Percentiles rank a stretch among this genome's conserved stretches.
Evolutionary conservation across 1,284 basidiomycete genomes (phyloP).

Genomic region (Tylopilus orsonianus): DNA sequence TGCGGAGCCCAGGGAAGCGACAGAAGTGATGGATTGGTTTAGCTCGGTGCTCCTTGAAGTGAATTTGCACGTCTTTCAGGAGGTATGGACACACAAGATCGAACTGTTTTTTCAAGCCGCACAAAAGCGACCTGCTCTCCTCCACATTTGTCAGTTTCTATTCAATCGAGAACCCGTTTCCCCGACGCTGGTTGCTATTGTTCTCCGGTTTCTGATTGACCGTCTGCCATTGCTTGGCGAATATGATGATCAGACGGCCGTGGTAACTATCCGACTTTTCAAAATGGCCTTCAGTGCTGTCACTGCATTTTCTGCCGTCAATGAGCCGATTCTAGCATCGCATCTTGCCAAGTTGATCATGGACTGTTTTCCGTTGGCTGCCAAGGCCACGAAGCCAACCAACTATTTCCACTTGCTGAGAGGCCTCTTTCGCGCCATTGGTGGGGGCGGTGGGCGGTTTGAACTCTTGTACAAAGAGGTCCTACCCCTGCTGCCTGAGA

Average conservation of each 20-base stretch:
- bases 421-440: slow-evolving; percentile 94
- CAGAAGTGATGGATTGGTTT: slow-evolving; percentile 88
- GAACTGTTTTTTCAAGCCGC: slow-evolving; percentile 84
- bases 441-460: slow-evolving; percentile 90
- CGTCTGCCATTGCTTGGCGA: slow-evolving; percentile 85
- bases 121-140: slow-evolving; percentile 75
- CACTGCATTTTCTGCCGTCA: slow-evolving; percentile 72
- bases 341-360: slow-evolving; percentile 95
- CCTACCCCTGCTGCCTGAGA: slow-evolving; percentile 92
- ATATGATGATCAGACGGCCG: slow-evolving; percentile 78
- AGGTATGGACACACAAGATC: slow-evolving; percentile 92
- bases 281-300: slow-evolving; percentile 97
- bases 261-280: slow-evolving; percentile 87
- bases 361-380: slow-evolving; percentile 94
- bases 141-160: slow-evolving; percentile 87
- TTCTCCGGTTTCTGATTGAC: slow-evolving; percentile 86
- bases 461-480: slow-evolving; percentile 97
- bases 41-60: slow-evolving; percentile 77
- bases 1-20: slow-evolving; percentile 78
- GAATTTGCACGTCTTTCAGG: slow-evolving; percentile 89
- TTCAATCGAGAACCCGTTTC: slow-evolving; percentile 84
- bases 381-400: slow-evolving; percentile 86
- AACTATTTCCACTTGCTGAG: slow-evolving; percentile 96
- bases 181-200: slow-evolving; percentile 89
- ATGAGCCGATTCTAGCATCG: slow-evolving; percentile 90